These are phyloP conservation scores for Dryas octopetala DNA, from an alignment of 306 rosid species.

Conservation along the genomic window DNA sequence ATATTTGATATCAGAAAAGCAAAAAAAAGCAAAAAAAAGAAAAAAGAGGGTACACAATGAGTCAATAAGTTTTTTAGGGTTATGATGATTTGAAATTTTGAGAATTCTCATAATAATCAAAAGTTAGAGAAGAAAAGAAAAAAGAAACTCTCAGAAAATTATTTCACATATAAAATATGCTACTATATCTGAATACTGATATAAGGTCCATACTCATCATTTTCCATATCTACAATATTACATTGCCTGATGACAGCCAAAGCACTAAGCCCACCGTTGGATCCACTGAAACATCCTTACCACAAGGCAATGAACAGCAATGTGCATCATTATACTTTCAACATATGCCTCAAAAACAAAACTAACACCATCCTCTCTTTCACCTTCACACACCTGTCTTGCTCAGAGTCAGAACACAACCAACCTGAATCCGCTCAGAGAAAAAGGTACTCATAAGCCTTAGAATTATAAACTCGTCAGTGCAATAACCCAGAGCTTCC, in stretches of 20 bases:
- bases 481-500: neutral
- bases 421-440: neutral
- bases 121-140: neutral
- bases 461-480: neutral
- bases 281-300: neutral
- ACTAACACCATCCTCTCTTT: neutral
- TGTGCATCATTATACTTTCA: neutral
- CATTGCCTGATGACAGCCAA: neutral
- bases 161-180: neutral
- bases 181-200: neutral
- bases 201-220: neutral
- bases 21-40: neutral
- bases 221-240: neutral
- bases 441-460: neutral
- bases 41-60: neutral
- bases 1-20: neutral
- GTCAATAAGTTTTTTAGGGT: neutral
- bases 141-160: neutral
- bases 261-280: neutral
- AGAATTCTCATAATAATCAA: neutral
- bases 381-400: neutral
- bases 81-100: neutral
- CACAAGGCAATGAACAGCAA: neutral
- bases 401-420: neutral
- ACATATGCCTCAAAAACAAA: neutral